Evolutionary conservation across 164 flowering plant species (phyloP).

Genomic region (Aristolochia californica): DNA sequence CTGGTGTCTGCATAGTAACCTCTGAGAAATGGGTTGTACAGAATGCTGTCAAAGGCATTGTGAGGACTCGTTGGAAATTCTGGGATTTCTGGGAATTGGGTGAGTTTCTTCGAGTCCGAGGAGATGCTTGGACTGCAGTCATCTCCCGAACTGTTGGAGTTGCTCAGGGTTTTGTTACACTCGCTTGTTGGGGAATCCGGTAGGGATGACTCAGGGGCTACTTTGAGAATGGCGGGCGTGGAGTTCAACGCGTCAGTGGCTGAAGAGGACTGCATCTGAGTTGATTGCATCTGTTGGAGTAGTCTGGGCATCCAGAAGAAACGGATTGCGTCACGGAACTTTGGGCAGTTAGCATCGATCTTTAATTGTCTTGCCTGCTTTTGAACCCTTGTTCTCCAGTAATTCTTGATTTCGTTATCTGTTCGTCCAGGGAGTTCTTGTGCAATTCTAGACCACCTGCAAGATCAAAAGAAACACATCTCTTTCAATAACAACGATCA

Average conservation of each 20-base stretch:
- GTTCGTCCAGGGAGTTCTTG: constrained; percentile 81
- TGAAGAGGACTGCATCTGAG: no score
- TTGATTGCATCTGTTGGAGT: constrained; percentile 36
- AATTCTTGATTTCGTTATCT: constrained; percentile 85
- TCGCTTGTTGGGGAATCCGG: constrained; percentile 3
- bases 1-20: constrained; percentile 13
- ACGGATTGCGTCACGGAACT: constrained; percentile 35
- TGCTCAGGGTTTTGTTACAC: no score
- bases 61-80: constrained; percentile 18
- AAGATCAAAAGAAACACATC: no score
- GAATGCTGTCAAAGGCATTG: constrained; percentile 2
- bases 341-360: constrained; percentile 42
- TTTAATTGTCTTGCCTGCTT: constrained; percentile 67
- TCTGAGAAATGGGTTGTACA: constrained; percentile 9
- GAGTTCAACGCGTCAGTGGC: no score
- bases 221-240: no score
- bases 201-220: constrained; percentile 8
- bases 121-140: no score
- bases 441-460: constrained; percentile 89
- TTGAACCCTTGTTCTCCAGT: constrained; percentile 81
- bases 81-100: constrained; percentile 20
- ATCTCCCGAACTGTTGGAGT: no score
- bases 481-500: no score
- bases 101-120: constrained; percentile 17
- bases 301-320: constrained; percentile 59